Base-by-base conservation (phyloP, 148 eudicot species). In the Dianthus caryophyllus region DNA sequence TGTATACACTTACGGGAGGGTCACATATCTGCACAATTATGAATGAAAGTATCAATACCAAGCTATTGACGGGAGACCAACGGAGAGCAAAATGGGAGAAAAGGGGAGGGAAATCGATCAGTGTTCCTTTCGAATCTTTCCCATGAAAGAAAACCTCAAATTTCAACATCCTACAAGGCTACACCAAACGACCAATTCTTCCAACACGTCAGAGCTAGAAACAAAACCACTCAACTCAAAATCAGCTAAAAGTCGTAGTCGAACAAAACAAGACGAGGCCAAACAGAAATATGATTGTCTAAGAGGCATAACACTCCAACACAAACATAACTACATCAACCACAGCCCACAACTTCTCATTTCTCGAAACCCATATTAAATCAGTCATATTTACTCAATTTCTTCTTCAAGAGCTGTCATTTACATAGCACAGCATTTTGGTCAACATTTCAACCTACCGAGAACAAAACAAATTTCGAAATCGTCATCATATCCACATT, bases 1-100 rank as follows among this genome's bases (percentile, higher is more conserved):
- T 89, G 71, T 79, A 92, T 29, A 89, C 93, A 76, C 97, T 85
- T 14, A 81, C 96, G 29, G 97, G 96, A 75, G 87, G 87, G 76
- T 92, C 87, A 31, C 86, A 75, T 56, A 92, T 75, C 98, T 92
- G 75, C 65, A 54, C 24, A 52, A 44, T 24, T 57, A 17, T 33
- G 9, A 51, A 51, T 88, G 72, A 93, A 87, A 41, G 71, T 56
- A 51, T 33, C 38, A 33, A 2, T 7, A 33, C 38, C 38, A 33
- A 33, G 38, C 4, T 7, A 33, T 33, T 33, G 38, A 2, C 7
- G 3, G 38, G 7, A 33, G 4, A 33, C 38, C 38, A 33, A 33
- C 3, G 38, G 38, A 33, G 7, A 3, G 38, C 38, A 3, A 33
- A 33, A 33, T 3, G 38, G 7, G 38, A 33, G 38, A 3, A 33